Evolutionary conservation across 768 basidiomycete species (phyloP), one percentile per base, ranked within the genome.

Genomic region (Amanita phalloides): DNA sequence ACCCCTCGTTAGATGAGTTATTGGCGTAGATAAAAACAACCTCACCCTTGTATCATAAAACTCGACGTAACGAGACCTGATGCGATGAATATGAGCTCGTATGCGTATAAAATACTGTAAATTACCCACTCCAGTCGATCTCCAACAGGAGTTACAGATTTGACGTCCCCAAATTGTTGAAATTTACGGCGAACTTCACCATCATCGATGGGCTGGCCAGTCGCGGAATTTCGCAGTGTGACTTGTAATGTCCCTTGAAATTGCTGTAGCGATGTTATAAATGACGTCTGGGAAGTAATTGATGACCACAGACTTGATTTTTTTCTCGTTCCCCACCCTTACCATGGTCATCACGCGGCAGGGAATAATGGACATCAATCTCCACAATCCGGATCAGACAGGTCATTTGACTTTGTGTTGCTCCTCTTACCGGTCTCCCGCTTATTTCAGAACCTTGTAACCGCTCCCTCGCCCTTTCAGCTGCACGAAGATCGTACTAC

Each of bases 281-380:
- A 48, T 32, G 8, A 45, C 5, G 23, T 6, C 36, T 10, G 28
- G n/a, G 36, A 21, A 36, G n/a, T 48, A 21, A 6, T n/a, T 17
- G 14, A 25, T 48, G 6, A 36, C 32, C 20, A 56, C 63, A 66
- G 61, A 86, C 91, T 68, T 94, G 91, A 63, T 89, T 90, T 66
- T 85, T 93, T 48, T 94, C 92, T 44, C 73, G 68, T 44, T 84
- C 75, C 56, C 75, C 81, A 50, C 77, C 78, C 60, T 75, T 77
- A 58, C 72, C 67, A 56, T 87, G 81, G 51, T 96, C 90, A 58
- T 89, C 90, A 55, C 90, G 83, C 9, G 96, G 96, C 26, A 98
- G 71, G 25, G 92, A 95, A 71, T 93, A 99, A 65, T 99, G 96
- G 0, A 99, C 94, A 70, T 99, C 96, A 64, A 98, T 98, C 95